Conservation (phyloP, 768 basidiomycete genomes). For the Hericium coralloides region DNA sequence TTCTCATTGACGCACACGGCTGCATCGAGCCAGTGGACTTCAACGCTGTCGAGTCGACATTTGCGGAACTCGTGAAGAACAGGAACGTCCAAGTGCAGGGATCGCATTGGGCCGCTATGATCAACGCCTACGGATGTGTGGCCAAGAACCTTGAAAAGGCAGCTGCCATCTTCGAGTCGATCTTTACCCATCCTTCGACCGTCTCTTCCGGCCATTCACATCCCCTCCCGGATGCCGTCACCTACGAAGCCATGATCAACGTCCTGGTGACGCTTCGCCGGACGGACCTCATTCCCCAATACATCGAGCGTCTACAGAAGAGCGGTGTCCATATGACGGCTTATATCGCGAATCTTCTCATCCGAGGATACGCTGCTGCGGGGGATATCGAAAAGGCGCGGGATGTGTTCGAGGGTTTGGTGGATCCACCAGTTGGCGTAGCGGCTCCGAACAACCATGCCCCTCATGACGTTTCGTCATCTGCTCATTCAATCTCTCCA, state of each 20-base stretch:
- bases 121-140: constrained; percentile 83
- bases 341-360: constrained; percentile 85
- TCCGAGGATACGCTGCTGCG: constrained; percentile 59
- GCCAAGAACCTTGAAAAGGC: constrained; percentile 72
- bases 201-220: constrained; percentile 11
- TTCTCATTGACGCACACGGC: constrained; percentile 86
- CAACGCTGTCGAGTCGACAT: constrained; percentile 60
- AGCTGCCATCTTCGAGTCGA: constrained; percentile 66
- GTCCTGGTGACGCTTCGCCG: constrained; percentile 72
- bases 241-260: constrained; percentile 87
- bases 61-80: constrained; percentile 46
- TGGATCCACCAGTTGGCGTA: constrained; percentile 74
- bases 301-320: constrained; percentile 49
- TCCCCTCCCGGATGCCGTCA: constrained; percentile 66
- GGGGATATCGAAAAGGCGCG: constrained; percentile 68
- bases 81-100: constrained; percentile 39
- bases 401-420: constrained; percentile 67
- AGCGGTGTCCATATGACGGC: constrained; percentile 83
- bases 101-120: constrained; percentile 74
- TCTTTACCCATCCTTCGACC: constrained; percentile 45
- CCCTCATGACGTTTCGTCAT: constrained; percentile 44
- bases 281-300: constrained; percentile 65
- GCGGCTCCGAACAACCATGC: constrained; percentile 87
- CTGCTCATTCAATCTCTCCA: constrained; percentile 24
- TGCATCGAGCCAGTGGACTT: constrained; percentile 77